A percentile compares a stretch with the other conserved stretches of the same genome.
These are phyloP conservation scores for Picea abies DNA, from an alignment of 83 land plant genomes.

Conservation along the genomic window DNA sequence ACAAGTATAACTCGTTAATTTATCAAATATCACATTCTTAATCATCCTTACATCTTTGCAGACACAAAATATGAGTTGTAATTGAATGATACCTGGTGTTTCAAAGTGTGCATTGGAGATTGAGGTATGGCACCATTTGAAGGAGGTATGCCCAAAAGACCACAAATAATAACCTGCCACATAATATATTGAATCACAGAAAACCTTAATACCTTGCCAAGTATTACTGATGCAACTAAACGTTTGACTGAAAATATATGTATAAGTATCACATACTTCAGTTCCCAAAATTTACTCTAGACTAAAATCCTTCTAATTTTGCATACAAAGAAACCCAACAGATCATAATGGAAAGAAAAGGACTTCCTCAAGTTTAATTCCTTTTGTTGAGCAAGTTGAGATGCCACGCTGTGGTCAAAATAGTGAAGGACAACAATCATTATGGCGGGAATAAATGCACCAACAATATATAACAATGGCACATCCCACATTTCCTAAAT, in stretches of 20 bases:
- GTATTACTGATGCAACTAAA: too few relatives aligned
- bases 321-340: conserved; percentile 45
- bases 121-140: conserved; percentile 97
- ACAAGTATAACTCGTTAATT: neutral
- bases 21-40: neutral
- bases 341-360: conserved; percentile 55
- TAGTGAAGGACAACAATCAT: conserved; percentile 76
- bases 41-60: neutral
- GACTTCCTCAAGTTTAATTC: conserved; percentile 76
- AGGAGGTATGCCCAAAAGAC: conserved; percentile 93
- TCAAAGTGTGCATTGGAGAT: conserved; percentile 97
- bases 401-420: conserved; percentile 79
- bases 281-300: neutral
- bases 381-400: conserved; percentile 69
- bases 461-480: conserved; percentile 55
- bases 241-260: neutral
- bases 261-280: neutral
- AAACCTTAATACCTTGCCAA: too few relatives aligned
- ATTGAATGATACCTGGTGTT: conserved; percentile 65
- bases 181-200: neutral
- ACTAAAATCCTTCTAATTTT: neutral
- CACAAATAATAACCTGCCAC: conserved; percentile 71
- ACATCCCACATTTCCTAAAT: conserved; percentile 73
- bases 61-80: neutral
- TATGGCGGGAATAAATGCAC: conserved; percentile 68